Conservation (phyloP, 371 early-diverging fungal species). For the Chytridium lagenaria region DNA sequence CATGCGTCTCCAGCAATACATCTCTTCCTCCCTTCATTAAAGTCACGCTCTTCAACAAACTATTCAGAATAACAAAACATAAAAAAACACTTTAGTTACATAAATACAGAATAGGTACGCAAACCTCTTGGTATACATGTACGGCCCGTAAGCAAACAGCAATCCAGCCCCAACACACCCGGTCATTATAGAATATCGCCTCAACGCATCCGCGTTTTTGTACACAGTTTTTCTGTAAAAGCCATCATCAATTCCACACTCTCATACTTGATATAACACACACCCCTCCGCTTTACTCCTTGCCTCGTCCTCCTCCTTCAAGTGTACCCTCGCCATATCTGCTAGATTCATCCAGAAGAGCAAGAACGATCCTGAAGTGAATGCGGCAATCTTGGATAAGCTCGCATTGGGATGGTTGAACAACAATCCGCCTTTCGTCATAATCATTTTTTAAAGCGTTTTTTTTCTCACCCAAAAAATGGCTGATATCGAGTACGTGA, state of each 20-base stretch:
- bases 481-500: slow-evolving; percentile 44
- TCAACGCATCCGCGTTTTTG: background rate
- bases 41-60: background rate
- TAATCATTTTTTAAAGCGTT: background rate
- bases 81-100: background rate
- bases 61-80: background rate
- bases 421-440: background rate
- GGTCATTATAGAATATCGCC: background rate
- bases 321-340: background rate
- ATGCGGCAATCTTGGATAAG: background rate
- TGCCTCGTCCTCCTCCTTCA: slow-evolving; percentile 2
- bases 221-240: background rate
- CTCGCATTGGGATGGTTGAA: background rate
- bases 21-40: slow-evolving; percentile 7
- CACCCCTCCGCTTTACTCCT: background rate
- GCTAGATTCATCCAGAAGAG: slow-evolving; percentile 13
- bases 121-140: background rate
- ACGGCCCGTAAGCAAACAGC: background rate
- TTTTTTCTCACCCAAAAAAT: slow-evolving; percentile 18
- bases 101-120: no score
- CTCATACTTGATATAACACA: background rate
- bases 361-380: background rate
- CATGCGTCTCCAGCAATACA: slow-evolving; percentile 4
- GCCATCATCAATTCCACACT: background rate
- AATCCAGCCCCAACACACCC: background rate